Evolutionary conservation across 2,329 filamentous ascomycete genomes (phyloP), one percentile per base, ranked within the genome.

Genomic region (Alternaria angustiovoidea): DNA sequence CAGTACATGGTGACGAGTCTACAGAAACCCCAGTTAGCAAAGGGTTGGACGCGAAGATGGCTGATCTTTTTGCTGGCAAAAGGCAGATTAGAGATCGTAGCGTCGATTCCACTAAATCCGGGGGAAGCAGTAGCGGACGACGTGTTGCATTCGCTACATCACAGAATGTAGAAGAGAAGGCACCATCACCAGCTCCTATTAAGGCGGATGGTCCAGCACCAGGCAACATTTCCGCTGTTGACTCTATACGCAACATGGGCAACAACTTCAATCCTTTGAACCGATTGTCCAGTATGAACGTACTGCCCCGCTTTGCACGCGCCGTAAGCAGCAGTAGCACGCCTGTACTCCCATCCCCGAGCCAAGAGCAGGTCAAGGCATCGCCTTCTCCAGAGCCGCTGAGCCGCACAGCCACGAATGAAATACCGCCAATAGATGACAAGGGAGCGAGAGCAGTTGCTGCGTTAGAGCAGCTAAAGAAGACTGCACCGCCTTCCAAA

Each of bases 261-360:
- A 95, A 86, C 75, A 89, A 90, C 1, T 82, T 96, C 34, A 96
- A 96, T 70, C 93, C 93, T 3, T 89, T 96, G 75, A 92, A 89
- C 44, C 87, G 92, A 52, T 86, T 96, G 52, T 88, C 90, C 8
- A 85, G 88, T 34, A 93, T 95, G 74, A 86, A 86, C 57, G 86
- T 89, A 73, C 90, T 96, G 67, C 88, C 91, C 57, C 89, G 89
- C 1, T 94, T 96, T 69, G 91, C 92, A 1, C 83, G 90, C 53
- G 78, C 82, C 20, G 78, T 82, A 8, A 83, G 70, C 44, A 75
- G 67, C 47, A 68, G 44, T 36, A 76, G 78, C 9, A 79, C 84
- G 24, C 78, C 81, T 22, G 57, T 79, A 16, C 67, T 80, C 14
- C 69, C 79, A 47, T 75, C 82, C 18, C 74, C 79, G 65, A 78